Conservation (phyloP, 1,139 yeast species). For the Meyerozyma elateridarum region DNA sequence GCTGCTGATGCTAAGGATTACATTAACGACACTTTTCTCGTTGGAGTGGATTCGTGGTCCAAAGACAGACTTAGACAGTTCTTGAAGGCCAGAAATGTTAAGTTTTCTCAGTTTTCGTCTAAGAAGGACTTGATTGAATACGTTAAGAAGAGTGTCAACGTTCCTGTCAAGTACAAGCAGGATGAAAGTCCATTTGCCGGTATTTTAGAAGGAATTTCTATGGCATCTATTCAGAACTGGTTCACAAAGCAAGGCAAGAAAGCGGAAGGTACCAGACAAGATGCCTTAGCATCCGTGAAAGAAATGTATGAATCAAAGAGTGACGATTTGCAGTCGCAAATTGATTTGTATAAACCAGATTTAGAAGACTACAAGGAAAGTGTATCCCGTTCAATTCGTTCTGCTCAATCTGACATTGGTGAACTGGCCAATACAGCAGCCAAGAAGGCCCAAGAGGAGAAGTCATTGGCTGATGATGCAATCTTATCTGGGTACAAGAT, state of each 20-base stretch:
- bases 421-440: not conserved
- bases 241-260: slow-evolving; percentile 19
- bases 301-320: slow-evolving; percentile 1
- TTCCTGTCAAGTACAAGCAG: slow-evolving; percentile 28
- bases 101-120: slow-evolving; percentile 42
- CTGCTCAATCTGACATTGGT: not conserved
- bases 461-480: slow-evolving; percentile 19
- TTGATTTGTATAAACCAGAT: slow-evolving; percentile 18
- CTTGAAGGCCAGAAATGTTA: slow-evolving; percentile 47
- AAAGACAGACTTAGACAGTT: slow-evolving; percentile 46
- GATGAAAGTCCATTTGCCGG: slow-evolving; percentile 14
- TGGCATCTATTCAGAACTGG: slow-evolving; percentile 22
- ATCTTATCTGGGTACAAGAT: slow-evolving; percentile 18
- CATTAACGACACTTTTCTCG: slow-evolving; percentile 41
- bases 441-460: slow-evolving; percentile 4
- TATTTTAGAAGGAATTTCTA: slow-evolving; percentile 19
- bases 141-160: slow-evolving; percentile 42
- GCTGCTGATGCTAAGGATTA: slow-evolving; percentile 23
- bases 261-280: slow-evolving; percentile 23
- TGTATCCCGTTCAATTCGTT: slow-evolving; percentile 1
- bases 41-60: slow-evolving; percentile 45
- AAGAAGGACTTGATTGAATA: slow-evolving; percentile 43
- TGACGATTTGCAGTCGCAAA: slow-evolving; percentile 12
- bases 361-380: slow-evolving; percentile 14
- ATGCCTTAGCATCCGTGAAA: slow-evolving; percentile 8